Evolutionary conservation across 2,329 filamentous ascomycete genomes (phyloP), one percentile per base, ranked within the genome.

Genomic region (Neofusicoccum sp.): DNA sequence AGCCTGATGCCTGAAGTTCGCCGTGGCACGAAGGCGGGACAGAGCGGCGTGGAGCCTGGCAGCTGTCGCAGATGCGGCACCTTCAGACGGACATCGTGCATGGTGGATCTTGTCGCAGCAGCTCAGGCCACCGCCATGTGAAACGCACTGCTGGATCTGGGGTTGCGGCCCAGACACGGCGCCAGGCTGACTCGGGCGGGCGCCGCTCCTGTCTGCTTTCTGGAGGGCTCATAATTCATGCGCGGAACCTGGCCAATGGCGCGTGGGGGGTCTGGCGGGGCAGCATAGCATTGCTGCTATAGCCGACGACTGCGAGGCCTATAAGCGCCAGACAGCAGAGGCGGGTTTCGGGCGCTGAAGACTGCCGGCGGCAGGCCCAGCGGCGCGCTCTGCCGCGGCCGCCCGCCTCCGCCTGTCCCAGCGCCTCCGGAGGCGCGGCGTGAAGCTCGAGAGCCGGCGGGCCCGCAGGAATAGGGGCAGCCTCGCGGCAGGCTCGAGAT

Each of bases 241-340:
- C 54, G 29, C 54, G 31, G 54, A 58, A 58, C 54, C 54, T 58
- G 54, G 54, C 54, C 54, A 58, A 47, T 58, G 16, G 54, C 9
- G 54, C 12, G 3, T 7, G 5, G 14, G 6, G 28, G 29, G 28
- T 22, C 37, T 43, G 34, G 22, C 14, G 36, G 52, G 2, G 52
- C 28, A 7, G 39, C 41, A 58, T 58, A 58, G 54, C 54, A 58
- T 58, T 29, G 54, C 54, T 58, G 54, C 54, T 47, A 45, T 58
- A 44, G 39, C 16, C 29, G 12, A 41, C n/a, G 34, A 45, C 43
- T 2, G 36, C n/a, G 50, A 22, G 12, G 41, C 36, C 50, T 56
- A 56, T 56, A 45, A 36, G 54, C 28, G 37, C 22, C 6, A 12
- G 39, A 36, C 29, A 34, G 11, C 22, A 34, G 52, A 54, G 36